Evolutionary conservation across 2,329 filamentous ascomycete species (phyloP).

Genomic region (Aspergillus tanneri): DNA sequence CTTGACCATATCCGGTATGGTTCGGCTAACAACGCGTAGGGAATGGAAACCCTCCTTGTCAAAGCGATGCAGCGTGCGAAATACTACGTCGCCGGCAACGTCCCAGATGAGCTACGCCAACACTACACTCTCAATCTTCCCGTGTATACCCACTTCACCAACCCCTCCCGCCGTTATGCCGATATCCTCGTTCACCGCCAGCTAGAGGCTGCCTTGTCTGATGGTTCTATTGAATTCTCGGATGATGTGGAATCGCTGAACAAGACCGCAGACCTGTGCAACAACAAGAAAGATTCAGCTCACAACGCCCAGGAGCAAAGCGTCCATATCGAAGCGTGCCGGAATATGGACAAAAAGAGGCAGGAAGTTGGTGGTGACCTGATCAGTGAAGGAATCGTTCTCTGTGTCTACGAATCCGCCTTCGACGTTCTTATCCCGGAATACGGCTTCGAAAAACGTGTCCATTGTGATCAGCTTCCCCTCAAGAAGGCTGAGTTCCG

Average conservation of each 20-base stretch:
- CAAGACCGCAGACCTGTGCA: conserved; percentile 93
- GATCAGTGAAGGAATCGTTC: conserved; percentile 90
- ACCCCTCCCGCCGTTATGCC: conserved; percentile 88
- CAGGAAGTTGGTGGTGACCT: conserved; percentile 85
- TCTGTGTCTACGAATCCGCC: conserved; percentile 97
- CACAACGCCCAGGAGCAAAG: conserved; percentile 98
- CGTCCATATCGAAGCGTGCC: conserved; percentile 96
- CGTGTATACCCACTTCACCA: conserved; percentile 95
- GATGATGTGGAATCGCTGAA: conserved; percentile 85
- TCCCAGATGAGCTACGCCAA: conserved; percentile 70
- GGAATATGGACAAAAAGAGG: conserved; percentile 88
- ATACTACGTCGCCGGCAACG: conserved; percentile 84
- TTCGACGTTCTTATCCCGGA: conserved; percentile 98
- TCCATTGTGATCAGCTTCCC: conserved; percentile 96
- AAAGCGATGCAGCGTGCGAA: conserved; percentile 97
- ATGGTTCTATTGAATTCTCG: conserved; percentile 76
- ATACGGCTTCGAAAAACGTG: conserved; percentile 98
- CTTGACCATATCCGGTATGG: not conserved
- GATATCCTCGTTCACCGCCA: conserved; percentile 96
- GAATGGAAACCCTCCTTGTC: conserved; percentile 92
- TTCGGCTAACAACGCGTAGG: conserved; percentile 41
- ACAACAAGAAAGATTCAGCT: conserved; percentile 98
- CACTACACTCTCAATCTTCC: conserved; percentile 93
- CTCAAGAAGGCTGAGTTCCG: conserved; percentile 98
- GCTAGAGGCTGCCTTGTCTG: conserved; percentile 79